Evolutionary conservation across 2,329 filamentous ascomycete species (phyloP).

Genomic region (Rugonectria rugulosa): DNA sequence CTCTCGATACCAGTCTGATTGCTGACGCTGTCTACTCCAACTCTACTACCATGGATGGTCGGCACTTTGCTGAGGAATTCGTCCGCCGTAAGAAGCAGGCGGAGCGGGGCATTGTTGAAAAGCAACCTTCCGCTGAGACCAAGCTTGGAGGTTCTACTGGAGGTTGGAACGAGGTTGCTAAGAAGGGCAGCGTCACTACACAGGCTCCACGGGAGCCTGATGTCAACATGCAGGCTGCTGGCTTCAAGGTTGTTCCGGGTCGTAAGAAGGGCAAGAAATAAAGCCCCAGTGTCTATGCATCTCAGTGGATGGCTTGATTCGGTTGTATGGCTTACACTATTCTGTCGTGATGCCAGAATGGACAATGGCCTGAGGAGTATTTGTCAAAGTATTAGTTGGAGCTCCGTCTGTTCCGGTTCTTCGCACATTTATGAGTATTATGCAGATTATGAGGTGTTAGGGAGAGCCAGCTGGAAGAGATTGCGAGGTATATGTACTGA

Average conservation of each 20-base stretch:
- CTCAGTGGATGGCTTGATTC: too few species aligned
- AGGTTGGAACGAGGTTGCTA: constrained; percentile 97
- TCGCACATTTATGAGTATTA: too few species aligned
- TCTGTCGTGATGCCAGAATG: not conserved
- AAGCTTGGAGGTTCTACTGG: constrained; percentile 58
- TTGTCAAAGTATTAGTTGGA: too few species aligned
- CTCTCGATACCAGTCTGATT: constrained; percentile 80
- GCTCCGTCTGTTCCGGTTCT: too few species aligned
- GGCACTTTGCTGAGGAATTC: constrained; percentile 94
- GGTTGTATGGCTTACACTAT: too few species aligned
- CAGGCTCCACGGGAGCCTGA: constrained; percentile 51
- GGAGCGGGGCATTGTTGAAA: constrained; percentile 87
- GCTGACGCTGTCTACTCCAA: constrained; percentile 88
- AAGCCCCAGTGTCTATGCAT: constrained; percentile 28
- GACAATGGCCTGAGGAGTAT: not conserved
- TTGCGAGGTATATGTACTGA: too few species aligned
- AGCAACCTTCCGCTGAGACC: constrained; percentile 65
- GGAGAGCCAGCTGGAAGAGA: too few species aligned
- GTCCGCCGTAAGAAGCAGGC: constrained; percentile 91
- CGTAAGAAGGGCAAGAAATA: constrained; percentile 92
- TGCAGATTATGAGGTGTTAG: too few species aligned
- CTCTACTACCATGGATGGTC: constrained; percentile 89
- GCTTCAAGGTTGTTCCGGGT: constrained; percentile 88
- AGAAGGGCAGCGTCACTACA: constrained; percentile 73
- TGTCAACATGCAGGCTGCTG: constrained; percentile 57